Evolutionary conservation across 495 filamentous ascomycete species (phyloP).

Genomic region (Delitschia confertaspora): DNA sequence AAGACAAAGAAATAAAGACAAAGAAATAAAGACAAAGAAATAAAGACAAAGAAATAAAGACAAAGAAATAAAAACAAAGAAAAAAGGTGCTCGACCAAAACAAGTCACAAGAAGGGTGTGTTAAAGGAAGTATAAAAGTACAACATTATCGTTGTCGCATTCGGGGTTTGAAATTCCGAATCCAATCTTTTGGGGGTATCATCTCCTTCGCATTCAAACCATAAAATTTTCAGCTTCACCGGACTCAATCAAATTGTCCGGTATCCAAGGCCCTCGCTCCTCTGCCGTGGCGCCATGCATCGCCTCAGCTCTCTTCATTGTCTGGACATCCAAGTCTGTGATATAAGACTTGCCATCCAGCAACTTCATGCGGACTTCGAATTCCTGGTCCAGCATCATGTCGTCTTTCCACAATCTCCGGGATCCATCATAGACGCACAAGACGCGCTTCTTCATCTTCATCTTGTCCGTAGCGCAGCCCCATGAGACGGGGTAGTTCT

Average conservation of each 20-base stretch:
- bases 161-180: neutral
- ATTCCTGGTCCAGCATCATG: slow-evolving; percentile 95
- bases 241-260: slow-evolving; percentile 30
- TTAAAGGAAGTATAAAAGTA: slow-evolving; percentile 14
- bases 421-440: slow-evolving; percentile 85
- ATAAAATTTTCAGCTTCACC: slow-evolving; percentile 20
- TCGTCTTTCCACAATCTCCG: slow-evolving; percentile 93
- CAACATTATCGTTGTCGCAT: slow-evolving; percentile 15
- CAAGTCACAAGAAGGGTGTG: neutral
- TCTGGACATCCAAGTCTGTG: slow-evolving; percentile 89
- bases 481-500: slow-evolving; percentile 88
- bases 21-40: slow-evolving; percentile 17
- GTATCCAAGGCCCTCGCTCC: slow-evolving; percentile 76
- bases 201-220: slow-evolving; percentile 6
- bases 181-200: slow-evolving; percentile 6
- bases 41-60: slow-evolving; percentile 11
- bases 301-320: slow-evolving; percentile 74
- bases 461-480: slow-evolving; percentile 83
- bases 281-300: slow-evolving; percentile 66
- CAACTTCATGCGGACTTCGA: slow-evolving; percentile 81
- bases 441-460: slow-evolving; percentile 93
- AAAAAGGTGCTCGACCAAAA: slow-evolving; percentile 3
- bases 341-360: slow-evolving; percentile 63
- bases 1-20: slow-evolving; percentile 14
- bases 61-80: slow-evolving; percentile 13